Base-by-base conservation (phyloP, 2,329 filamentous ascomycete genomes). In the Sporothrix globosa region DNA sequence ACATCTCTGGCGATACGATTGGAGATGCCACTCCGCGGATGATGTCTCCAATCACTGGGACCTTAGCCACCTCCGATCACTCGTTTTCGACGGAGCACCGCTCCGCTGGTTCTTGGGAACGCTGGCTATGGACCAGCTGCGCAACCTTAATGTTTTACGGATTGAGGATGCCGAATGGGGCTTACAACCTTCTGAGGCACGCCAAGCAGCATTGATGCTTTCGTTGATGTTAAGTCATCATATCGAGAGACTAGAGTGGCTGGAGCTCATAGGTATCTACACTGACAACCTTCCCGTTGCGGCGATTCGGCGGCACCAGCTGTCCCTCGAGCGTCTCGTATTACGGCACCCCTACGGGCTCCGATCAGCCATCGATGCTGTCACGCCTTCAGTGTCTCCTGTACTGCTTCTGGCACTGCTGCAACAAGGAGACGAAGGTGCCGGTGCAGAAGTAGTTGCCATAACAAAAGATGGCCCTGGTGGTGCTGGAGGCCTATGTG, bases 1-100 rank as follows among this genome's bases (percentile, higher is more conserved):
- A 3, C 76, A 75, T 1, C 75, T 86, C 50, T 80, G 79, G 65
- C 84, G 82, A 1, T 86, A 86, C 72, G 81, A 85, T 76, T 85
- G 84, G 84, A 67, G 71, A 1, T 76, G 79, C 11, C 84, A 86
- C 72, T 76, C 76, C 1, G 63, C 73, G 0, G 76, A 78, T 2
- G 79, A 80, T 4, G 82, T 83, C 5, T 73, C 70, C 1, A 73
- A 71, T 21, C 82, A 85, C 70, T 86, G 83, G 83, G 79, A 84
- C 74, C 81, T 86, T 72, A 81, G 82, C 4, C 73, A 73, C n/a
- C 78, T 86, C 39, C 75, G 77, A 27, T 79, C 77, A 2, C 77
- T 86, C 9, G 76, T 80, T 41, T 77, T 85, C 46, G 73, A 82
- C 34, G 81, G 81, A 34, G 81, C 85, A 4, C 83, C 84, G 1